phyloP scores from a whole-genome alignment of 768 basidiomycete genomes.

The Lactarius deliciosus region DNA sequence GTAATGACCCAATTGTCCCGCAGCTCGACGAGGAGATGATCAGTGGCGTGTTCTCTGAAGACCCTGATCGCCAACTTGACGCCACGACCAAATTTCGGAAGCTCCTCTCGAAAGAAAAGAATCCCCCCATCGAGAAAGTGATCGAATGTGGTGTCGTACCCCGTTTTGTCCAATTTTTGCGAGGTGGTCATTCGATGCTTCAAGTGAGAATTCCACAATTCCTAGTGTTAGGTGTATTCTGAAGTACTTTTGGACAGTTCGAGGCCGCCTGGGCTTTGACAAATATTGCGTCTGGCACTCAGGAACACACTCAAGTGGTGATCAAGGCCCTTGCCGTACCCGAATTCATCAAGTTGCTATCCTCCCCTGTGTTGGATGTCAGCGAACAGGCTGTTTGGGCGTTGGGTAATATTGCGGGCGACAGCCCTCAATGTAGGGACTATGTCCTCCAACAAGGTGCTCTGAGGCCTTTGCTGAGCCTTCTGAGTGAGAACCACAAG shows the following conservation, averaged over 20 bases:
- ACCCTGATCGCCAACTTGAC: slow-evolving; percentile 89
- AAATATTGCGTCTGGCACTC: slow-evolving; percentile 97
- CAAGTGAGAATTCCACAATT: slow-evolving; percentile 52
- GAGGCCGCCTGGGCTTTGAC: slow-evolving; percentile 98
- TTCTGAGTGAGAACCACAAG: slow-evolving; percentile 96
- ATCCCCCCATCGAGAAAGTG: slow-evolving; percentile 97
- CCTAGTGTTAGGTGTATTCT: slow-evolving; percentile 11
- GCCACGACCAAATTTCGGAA: slow-evolving; percentile 99
- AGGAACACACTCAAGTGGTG: slow-evolving; percentile 97
- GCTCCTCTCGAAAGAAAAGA: slow-evolving; percentile 98
- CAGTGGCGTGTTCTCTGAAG: slow-evolving; percentile 86
- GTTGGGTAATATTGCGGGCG: slow-evolving; percentile 97
- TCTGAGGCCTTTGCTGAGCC: slow-evolving; percentile 82
- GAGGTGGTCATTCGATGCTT: slow-evolving; percentile 76
- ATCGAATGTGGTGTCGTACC: slow-evolving; percentile 97
- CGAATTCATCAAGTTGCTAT: slow-evolving; percentile 94
- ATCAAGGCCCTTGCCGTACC: slow-evolving; percentile 94
- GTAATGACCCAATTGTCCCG: slow-evolving; percentile 19
- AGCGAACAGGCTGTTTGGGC: slow-evolving; percentile 99
- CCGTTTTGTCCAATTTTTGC: slow-evolving; percentile 94
- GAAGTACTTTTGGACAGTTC: slow-evolving; percentile 52
- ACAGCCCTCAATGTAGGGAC: slow-evolving; percentile 96
- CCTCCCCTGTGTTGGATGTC: slow-evolving; percentile 93
- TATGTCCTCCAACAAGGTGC: slow-evolving; percentile 94
- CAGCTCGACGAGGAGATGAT: slow-evolving; percentile 93